These are phyloP conservation scores for Letharia columbiana DNA, from an alignment of 495 filamentous ascomycete species.

Conservation along the genomic window DNA sequence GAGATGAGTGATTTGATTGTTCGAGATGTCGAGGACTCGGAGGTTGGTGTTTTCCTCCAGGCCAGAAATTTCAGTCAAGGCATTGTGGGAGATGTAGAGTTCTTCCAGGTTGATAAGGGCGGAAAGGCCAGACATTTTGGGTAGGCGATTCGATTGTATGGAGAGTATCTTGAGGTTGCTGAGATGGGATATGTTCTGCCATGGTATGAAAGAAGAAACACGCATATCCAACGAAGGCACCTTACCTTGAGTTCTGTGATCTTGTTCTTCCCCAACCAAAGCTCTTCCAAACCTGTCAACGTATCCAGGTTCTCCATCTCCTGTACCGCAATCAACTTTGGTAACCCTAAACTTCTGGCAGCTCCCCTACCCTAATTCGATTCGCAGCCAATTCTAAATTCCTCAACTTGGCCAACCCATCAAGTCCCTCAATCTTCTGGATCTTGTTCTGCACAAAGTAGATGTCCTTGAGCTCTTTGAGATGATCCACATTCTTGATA, in stretches of 20 bases:
- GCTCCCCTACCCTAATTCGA: slow-evolving; percentile 55
- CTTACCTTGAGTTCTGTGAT: slow-evolving; percentile 71
- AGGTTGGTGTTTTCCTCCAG: slow-evolving; percentile 63
- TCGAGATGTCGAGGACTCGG: slow-evolving; percentile 78
- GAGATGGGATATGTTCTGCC: slow-evolving; percentile 56
- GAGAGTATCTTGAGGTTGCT: slow-evolving; percentile 79
- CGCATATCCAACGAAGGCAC: not conserved
- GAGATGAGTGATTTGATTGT: slow-evolving; percentile 73
- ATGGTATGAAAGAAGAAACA: not conserved
- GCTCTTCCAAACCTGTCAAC: slow-evolving; percentile 65
- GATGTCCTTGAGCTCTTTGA: slow-evolving; percentile 70
- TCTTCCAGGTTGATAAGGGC: slow-evolving; percentile 77
- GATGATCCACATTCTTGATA: slow-evolving; percentile 79
- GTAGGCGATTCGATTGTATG: slow-evolving; percentile 95
- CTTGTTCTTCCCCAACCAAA: slow-evolving; percentile 98
- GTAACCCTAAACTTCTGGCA: not conserved
- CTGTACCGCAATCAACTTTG: slow-evolving; percentile 30
- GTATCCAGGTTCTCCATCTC: slow-evolving; percentile 81
- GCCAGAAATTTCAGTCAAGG: slow-evolving; percentile 67
- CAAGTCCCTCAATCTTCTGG: slow-evolving; percentile 71
- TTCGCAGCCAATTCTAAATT: slow-evolving; percentile 92
- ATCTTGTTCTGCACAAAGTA: slow-evolving; percentile 97
- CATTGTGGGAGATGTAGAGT: slow-evolving; percentile 96
- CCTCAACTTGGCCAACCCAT: slow-evolving; percentile 60
- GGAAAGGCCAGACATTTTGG: slow-evolving; percentile 64